phyloP scores from a whole-genome alignment of 352 stramenopile species.

The Phytophthora capsici region DNA sequence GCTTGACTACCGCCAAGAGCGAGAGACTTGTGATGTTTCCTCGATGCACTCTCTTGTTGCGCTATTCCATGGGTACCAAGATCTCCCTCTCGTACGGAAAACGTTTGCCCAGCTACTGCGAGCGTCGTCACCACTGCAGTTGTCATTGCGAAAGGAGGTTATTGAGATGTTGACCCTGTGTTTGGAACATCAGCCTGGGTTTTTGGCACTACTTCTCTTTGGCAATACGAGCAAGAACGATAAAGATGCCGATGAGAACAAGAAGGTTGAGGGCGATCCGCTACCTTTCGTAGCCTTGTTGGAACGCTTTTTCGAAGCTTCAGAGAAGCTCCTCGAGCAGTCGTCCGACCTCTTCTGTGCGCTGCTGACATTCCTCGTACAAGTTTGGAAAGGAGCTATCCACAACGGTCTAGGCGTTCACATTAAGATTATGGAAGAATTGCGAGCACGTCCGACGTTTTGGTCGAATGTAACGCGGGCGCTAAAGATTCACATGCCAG shows the following conservation, averaged over 20 bases:
- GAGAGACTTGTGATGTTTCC: conserved; percentile 17
- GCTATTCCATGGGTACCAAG: conserved; percentile 51
- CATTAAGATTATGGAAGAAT: conserved; percentile 47
- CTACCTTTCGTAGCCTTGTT: conserved; percentile 50
- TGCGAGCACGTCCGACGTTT: conserved; percentile 49
- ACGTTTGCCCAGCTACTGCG: conserved; percentile 49
- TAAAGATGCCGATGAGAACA: conserved; percentile 24
- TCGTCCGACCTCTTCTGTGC: conserved; percentile 65
- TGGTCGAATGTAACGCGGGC: conserved; percentile 67
- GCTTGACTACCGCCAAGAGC: conserved; percentile 33
- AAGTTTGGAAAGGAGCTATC: conserved; percentile 62
- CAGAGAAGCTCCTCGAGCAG: conserved; percentile 64
- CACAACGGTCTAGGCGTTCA: conserved; percentile 50
- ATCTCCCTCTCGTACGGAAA: conserved; percentile 49
- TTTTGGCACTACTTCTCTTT: conserved; percentile 63
- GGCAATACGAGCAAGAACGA: conserved; percentile 27
- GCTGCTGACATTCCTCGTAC: conserved; percentile 58
- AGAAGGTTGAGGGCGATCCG: conserved; percentile 15
- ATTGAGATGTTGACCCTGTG: conserved; percentile 61
- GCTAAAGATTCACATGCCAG: conserved; percentile 64
- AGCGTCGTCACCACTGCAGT: conserved; percentile 24
- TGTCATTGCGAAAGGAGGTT: conserved; percentile 44
- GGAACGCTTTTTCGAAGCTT: conserved; percentile 60
- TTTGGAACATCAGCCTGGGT: conserved; percentile 65
- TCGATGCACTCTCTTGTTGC: conserved; percentile 58